Conservation (phyloP, 2,329 filamentous ascomycete species). For the Diaporthe sp. region DNA sequence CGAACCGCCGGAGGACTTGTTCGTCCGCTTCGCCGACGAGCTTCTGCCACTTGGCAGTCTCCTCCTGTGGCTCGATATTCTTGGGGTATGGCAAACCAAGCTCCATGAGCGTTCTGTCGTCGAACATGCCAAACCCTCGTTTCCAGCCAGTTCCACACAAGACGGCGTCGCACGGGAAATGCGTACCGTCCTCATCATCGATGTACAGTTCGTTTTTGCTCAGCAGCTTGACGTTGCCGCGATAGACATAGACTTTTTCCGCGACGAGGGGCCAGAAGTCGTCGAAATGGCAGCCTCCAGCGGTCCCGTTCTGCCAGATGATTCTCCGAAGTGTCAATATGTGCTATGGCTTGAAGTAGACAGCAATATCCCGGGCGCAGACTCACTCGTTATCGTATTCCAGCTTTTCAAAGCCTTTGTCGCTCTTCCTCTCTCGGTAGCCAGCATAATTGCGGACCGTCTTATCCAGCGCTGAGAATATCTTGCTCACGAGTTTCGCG, state of each 20-base stretch:
- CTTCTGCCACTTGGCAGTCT: background rate
- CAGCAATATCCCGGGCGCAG: background rate
- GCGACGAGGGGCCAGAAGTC: constrained; percentile 12
- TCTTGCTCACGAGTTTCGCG: background rate
- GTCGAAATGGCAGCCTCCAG: background rate
- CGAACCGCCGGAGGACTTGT: background rate
- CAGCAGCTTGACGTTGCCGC: background rate
- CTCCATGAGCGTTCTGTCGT: background rate
- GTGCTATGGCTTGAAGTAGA: background rate
- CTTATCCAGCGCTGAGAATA: constrained; percentile 1
- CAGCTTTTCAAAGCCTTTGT: background rate
- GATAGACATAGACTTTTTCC: background rate
- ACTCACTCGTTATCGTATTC: background rate
- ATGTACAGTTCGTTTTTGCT: background rate
- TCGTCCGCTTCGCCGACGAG: background rate
- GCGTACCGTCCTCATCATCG: background rate
- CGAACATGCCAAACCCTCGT: background rate
- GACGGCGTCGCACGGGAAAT: background rate
- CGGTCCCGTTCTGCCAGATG: constrained; percentile 1
- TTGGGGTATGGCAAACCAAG: background rate
- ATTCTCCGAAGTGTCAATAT: background rate
- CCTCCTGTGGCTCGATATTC: background rate
- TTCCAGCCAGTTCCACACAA: constrained; percentile 5
- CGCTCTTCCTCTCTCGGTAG: background rate
- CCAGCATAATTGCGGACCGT: background rate